Evolutionary conservation across 257 asterid genomes (phyloP).

Genomic region (Misopates orontium): DNA sequence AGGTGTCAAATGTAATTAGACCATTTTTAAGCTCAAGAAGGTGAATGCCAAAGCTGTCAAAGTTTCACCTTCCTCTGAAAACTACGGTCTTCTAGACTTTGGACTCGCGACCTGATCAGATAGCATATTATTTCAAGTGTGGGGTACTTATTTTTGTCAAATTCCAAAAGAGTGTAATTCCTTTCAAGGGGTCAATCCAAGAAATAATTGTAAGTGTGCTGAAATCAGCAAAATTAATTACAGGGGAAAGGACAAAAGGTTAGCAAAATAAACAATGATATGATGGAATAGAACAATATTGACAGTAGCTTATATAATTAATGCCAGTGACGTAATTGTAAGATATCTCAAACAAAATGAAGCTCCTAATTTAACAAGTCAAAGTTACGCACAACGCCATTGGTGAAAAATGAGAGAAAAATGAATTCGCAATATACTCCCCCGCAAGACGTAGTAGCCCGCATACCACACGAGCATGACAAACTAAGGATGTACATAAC

Average conservation of each 20-base stretch:
- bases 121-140: not conserved
- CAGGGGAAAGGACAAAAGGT: not conserved
- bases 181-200: constrained; percentile 16
- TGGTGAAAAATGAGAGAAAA: too few relatives aligned
- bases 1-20: too few relatives aligned
- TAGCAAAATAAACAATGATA: constrained; percentile 10
- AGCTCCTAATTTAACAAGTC: constrained; percentile 33
- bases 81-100: constrained; percentile 20
- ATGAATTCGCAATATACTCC: too few relatives aligned
- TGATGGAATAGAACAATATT: constrained; percentile 13
- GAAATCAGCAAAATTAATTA: not conserved
- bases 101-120: constrained; percentile 28
- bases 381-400: constrained; percentile 1
- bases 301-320: constrained; percentile 13
- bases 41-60: constrained; percentile 33
- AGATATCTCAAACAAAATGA: constrained; percentile 5
- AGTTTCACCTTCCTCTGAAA: not conserved
- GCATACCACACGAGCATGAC: too few relatives aligned
- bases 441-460: too few relatives aligned
- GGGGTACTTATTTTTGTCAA: constrained; percentile 9
- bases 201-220: constrained; percentile 5
- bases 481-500: too few relatives aligned
- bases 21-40: not conserved
- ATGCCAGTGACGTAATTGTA: too few relatives aligned
- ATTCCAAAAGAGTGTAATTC: constrained; percentile 21